phyloP scores from a whole-genome alignment of 225 moss, liverwort and hornwort species.

The Thuidium tamariscinum region DNA sequence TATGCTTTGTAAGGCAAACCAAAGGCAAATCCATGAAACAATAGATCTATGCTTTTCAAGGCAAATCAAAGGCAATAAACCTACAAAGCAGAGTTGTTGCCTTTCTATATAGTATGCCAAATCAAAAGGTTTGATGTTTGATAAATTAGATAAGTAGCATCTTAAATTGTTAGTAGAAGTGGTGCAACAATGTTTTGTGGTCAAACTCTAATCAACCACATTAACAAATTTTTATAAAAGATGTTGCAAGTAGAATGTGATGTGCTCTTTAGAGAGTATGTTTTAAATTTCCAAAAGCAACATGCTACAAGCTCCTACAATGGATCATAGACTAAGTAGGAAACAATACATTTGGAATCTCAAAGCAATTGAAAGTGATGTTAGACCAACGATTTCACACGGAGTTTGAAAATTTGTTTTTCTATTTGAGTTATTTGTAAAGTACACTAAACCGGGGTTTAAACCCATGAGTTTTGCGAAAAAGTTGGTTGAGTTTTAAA shows the following conservation, averaged over 20 bases:
- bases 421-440: too few relatives aligned
- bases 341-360: not conserved
- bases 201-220: not conserved
- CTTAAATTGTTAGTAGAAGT: not conserved
- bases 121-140: not conserved
- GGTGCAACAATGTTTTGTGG: rapidly evolving
- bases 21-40: too few relatives aligned
- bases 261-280: not conserved
- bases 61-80: too few relatives aligned
- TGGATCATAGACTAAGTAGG: not conserved
- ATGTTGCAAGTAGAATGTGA: not conserved
- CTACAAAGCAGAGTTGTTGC: too few relatives aligned
- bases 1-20: too few relatives aligned
- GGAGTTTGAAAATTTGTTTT: too few relatives aligned
- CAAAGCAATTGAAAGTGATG: not conserved
- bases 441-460: too few relatives aligned
- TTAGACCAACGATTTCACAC: too few relatives aligned
- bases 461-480: too few relatives aligned
- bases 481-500: too few relatives aligned
- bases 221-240: not conserved
- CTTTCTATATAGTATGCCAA: not conserved
- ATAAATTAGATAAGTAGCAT: not conserved
- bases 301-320: not conserved
- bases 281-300: not conserved
- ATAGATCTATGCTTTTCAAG: too few relatives aligned